Conservation (phyloP, 148 eudicot genomes). For the Vaccinium myrtillus region DNA sequence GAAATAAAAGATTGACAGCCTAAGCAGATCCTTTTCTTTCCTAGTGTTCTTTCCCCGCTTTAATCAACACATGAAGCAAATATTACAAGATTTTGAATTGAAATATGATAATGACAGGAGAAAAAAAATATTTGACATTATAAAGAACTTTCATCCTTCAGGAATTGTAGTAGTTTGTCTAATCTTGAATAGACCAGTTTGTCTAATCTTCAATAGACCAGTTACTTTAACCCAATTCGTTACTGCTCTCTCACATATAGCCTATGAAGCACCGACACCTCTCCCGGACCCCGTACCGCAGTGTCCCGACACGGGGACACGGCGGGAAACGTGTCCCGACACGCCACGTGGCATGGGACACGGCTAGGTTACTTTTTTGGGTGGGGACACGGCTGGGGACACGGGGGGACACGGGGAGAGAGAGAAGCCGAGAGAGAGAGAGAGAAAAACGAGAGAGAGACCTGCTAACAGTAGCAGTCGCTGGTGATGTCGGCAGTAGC, state of each 20-base stretch:
- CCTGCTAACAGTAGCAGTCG: too few species aligned
- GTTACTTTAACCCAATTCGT: background rate
- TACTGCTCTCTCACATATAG: background rate
- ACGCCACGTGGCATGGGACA: too few species aligned
- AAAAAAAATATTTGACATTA: background rate
- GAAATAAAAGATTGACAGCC: background rate
- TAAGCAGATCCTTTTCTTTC: background rate
- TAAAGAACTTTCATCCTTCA: background rate
- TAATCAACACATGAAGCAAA: background rate
- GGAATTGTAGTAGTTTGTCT: background rate
- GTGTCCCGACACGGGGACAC: too few species aligned
- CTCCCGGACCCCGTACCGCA: too few species aligned
- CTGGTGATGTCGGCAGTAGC: too few species aligned
- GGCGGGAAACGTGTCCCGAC: too few species aligned
- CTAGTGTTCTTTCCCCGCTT: background rate
- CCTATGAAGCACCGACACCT: too few species aligned
- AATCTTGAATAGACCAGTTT: background rate
- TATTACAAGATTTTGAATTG: background rate
- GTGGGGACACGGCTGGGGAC: too few species aligned
- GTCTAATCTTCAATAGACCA: background rate
- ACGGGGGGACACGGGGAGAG: too few species aligned
- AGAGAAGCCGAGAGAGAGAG: too few species aligned
- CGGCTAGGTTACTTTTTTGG: too few species aligned
- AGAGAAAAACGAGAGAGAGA: too few species aligned
- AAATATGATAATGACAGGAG: conserved; percentile 1